A percentile compares a stretch with the other conserved stretches of the same genome.
Conservation (phyloP, 2,329 filamentous ascomycete genomes). For the Talaromyces sp. region DNA sequence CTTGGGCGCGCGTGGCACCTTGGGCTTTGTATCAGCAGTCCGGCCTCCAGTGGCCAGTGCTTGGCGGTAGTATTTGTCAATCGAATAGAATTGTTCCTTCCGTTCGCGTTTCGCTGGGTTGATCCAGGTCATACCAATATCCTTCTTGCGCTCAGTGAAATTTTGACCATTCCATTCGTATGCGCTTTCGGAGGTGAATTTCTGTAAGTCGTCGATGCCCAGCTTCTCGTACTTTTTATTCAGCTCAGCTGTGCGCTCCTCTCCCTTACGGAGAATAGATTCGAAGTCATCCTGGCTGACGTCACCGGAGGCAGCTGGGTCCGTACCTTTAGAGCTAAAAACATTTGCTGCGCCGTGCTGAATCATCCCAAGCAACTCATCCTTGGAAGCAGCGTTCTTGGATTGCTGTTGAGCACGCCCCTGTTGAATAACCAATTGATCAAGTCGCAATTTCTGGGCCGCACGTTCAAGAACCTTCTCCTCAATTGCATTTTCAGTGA, state of each 20-base stretch:
- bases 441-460: constrained; percentile 92
- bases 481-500: constrained; percentile 97
- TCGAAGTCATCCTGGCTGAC: constrained; percentile 91
- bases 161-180: constrained; percentile 99
- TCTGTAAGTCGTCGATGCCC: constrained; percentile 94
- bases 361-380: constrained; percentile 96
- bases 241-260: constrained; percentile 83
- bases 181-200: constrained; percentile 94
- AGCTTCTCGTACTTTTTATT: constrained; percentile 96
- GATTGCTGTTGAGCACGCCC: constrained; percentile 87
- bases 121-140: constrained; percentile 93
- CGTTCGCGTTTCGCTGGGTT: constrained; percentile 97
- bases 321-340: constrained; percentile 73
- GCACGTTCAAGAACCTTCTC: constrained; percentile 97
- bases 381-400: constrained; percentile 92
- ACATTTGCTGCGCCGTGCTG: constrained; percentile 97
- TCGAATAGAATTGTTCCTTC: constrained; percentile 96
- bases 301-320: constrained; percentile 64
- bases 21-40: constrained; percentile 83
- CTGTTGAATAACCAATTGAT: constrained; percentile 97
- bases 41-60: constrained; percentile 80
- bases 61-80: constrained; percentile 97
- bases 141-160: constrained; percentile 88
- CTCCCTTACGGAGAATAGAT: constrained; percentile 79
- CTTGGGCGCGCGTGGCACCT: constrained; percentile 92